Evolutionary conservation across 176 grass and related monocot species (phyloP).

Genomic region (Olyra latifolia): DNA sequence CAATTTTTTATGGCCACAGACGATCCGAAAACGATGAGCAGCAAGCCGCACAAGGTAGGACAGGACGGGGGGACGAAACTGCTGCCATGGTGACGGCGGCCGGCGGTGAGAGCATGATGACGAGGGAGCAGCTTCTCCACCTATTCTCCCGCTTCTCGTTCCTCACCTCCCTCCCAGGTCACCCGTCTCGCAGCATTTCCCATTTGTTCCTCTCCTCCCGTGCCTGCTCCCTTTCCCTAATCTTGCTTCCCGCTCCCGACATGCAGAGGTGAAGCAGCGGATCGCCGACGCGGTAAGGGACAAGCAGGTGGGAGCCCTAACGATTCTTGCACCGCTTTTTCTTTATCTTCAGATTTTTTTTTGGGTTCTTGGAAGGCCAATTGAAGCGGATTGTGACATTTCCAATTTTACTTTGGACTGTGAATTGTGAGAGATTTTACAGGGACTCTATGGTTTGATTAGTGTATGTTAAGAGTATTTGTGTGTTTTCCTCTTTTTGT

Average conservation of each 20-base stretch:
- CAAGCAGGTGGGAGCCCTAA: conserved; percentile 43
- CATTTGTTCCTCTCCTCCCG: background rate
- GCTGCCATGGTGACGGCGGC: conserved; percentile 17
- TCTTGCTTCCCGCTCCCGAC: background rate
- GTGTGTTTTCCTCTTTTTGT: background rate
- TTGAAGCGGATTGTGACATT: background rate
- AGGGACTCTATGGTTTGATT: background rate
- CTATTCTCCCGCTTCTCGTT: conserved; percentile 74
- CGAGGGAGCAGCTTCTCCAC: conserved; percentile 60
- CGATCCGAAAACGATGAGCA: too few relatives aligned
- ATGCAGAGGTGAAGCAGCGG: conserved; percentile 64
- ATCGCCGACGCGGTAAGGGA: conserved; percentile 73
- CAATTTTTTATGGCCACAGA: too few relatives aligned
- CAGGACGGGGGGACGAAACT: background rate
- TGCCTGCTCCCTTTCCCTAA: background rate
- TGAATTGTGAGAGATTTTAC: background rate
- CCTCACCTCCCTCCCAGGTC: conserved; percentile 67
- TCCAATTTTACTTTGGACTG: background rate
- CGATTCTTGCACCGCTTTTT: background rate
- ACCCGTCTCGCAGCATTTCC: background rate
- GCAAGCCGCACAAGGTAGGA: background rate
- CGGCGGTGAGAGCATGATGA: conserved; percentile 50
- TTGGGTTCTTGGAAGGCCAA: background rate
- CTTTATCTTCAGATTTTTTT: background rate
- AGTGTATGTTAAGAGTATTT: background rate